phyloP scores from a whole-genome alignment of 1,139 yeast species.

The Magnusiomyces magnusii region DNA sequence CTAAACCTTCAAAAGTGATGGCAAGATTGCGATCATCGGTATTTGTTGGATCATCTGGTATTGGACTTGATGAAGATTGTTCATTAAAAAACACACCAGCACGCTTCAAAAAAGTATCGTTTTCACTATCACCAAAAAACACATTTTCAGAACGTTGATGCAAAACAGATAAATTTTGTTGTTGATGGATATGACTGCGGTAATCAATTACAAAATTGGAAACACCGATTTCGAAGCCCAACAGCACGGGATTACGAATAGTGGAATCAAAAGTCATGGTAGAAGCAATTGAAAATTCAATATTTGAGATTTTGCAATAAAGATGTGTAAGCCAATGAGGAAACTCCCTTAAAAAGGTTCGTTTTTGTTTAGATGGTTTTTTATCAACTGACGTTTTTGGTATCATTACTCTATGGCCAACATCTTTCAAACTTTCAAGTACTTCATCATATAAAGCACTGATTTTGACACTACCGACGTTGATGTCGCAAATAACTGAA shows the following conservation, averaged over 20 bases:
- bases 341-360: conserved; percentile 23
- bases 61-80: neutral
- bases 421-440: conserved; percentile 25
- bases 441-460: conserved; percentile 27
- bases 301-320: conserved; percentile 25
- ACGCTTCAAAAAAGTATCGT: neutral
- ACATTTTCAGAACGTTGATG: neutral
- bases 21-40: conserved; percentile 16
- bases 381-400: neutral
- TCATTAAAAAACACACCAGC: neutral
- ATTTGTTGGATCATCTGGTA: neutral
- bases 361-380: neutral
- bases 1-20: conserved; percentile 27
- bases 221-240: conserved; percentile 14
- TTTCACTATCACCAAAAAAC: conserved; percentile 8
- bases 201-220: conserved; percentile 17
- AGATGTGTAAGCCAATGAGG: conserved; percentile 32
- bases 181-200: conserved; percentile 3
- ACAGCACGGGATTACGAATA: conserved; percentile 18
- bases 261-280: conserved; percentile 18
- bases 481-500: conserved; percentile 24
- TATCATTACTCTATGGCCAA: conserved; percentile 20
- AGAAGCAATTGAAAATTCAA: conserved; percentile 27
- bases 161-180: conserved; percentile 1
- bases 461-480: conserved; percentile 24